Conservation (phyloP, 352 stramenopile genomes). For the Pythium diclinum region DNA sequence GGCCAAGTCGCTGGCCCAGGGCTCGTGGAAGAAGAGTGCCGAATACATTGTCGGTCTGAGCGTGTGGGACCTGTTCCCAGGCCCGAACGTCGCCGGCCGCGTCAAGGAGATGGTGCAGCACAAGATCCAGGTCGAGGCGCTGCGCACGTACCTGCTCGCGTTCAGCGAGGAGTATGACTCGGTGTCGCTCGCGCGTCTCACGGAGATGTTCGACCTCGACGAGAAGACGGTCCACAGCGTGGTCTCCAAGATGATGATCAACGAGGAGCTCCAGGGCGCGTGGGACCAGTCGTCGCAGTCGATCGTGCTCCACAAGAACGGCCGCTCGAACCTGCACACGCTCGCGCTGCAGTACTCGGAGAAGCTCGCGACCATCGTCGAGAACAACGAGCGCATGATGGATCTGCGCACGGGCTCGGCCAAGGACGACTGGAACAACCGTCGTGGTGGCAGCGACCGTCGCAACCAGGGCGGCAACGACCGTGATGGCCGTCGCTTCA, state of each 20-base stretch:
- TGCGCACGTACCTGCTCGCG: slow-evolving; percentile 96
- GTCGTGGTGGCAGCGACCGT: slow-evolving; percentile 40
- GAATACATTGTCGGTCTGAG: slow-evolving; percentile 87
- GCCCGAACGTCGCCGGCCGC: slow-evolving; percentile 67
- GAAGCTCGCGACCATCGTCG: slow-evolving; percentile 86
- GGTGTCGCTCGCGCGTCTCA: slow-evolving; percentile 92
- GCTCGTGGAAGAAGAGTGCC: slow-evolving; percentile 93
- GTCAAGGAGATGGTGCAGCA: slow-evolving; percentile 91
- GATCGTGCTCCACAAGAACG: slow-evolving; percentile 94
- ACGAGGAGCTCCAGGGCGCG: slow-evolving; percentile 94
- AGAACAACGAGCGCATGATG: slow-evolving; percentile 90
- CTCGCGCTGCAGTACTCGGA: slow-evolving; percentile 96
- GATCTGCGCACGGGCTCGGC: slow-evolving; percentile 63
- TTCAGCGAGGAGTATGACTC: slow-evolving; percentile 97
- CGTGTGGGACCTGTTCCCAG: slow-evolving; percentile 96
- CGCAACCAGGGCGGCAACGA: slow-evolving; percentile 33
- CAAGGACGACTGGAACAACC: slow-evolving; percentile 70
- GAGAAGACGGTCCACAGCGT: slow-evolving; percentile 96
- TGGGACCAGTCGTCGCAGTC: slow-evolving; percentile 98
- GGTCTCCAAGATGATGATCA: slow-evolving; percentile 99
- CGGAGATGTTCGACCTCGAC: slow-evolving; percentile 96
- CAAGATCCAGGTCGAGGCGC: slow-evolving; percentile 95
- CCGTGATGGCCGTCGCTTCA: slow-evolving; percentile 29
- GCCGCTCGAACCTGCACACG: slow-evolving; percentile 93
- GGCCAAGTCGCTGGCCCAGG: slow-evolving; percentile 92